Conservation (phyloP, 1,284 basidiomycete species). For the Phylloporus sp. region DNA sequence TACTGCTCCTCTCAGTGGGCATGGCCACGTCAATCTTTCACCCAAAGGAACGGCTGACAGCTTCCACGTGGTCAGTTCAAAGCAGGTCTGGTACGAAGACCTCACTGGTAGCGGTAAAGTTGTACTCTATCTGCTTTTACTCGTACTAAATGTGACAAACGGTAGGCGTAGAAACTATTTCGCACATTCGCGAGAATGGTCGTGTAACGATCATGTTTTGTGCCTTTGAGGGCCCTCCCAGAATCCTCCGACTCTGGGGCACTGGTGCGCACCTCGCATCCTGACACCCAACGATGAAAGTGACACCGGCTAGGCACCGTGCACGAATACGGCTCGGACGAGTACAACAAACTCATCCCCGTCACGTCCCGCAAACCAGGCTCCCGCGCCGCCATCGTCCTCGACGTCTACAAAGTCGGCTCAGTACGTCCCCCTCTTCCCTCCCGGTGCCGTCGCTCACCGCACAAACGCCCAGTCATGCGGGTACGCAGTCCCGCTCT, state of each 20-base stretch:
- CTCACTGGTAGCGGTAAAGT: conserved; percentile 59
- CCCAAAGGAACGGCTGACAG: conserved; percentile 59
- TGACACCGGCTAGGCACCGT: conserved; percentile 53
- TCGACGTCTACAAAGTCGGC: conserved; percentile 61
- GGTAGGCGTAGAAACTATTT: conserved; percentile 60
- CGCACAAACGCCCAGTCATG: conserved; percentile 53
- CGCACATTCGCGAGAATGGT: conserved; percentile 67
- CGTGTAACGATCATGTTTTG: conserved; percentile 64
- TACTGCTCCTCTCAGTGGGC: conserved; percentile 56
- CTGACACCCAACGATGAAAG: too few relatives aligned
- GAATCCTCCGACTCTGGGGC: conserved; percentile 60
- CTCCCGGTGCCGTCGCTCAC: background rate
- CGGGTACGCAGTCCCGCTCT: conserved; percentile 60
- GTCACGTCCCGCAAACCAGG: conserved; percentile 54
- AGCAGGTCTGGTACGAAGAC: conserved; percentile 65
- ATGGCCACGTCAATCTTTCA: conserved; percentile 64
- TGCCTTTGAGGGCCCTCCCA: conserved; percentile 63
- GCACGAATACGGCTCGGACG: conserved; percentile 61
- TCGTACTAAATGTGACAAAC: background rate
- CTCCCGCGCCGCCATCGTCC: conserved; percentile 58
- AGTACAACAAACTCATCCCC: conserved; percentile 56
- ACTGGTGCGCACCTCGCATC: conserved; percentile 44
- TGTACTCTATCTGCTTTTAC: background rate
- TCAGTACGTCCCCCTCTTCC: conserved; percentile 41
- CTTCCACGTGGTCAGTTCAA: conserved; percentile 56